Evolutionary conservation across 73 alveolate genomes (phyloP).

Genomic region (Paraurostyla sp.): DNA sequence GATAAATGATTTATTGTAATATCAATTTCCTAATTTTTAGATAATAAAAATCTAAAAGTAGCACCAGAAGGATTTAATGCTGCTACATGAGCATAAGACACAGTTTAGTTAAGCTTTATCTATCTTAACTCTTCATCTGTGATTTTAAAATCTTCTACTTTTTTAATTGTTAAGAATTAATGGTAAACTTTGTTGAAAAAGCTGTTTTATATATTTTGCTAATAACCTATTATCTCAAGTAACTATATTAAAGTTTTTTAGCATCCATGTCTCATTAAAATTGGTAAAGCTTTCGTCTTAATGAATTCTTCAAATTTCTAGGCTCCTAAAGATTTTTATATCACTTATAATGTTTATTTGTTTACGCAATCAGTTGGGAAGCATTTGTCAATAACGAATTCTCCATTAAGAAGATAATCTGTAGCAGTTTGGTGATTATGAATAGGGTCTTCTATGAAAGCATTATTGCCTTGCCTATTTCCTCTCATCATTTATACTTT

Average conservation of each 20-base stretch:
- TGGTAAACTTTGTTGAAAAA: conserved; percentile 24
- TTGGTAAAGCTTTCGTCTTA: conserved; percentile 65
- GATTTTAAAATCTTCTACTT: conserved; percentile 7
- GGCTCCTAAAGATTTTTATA: conserved; percentile 73
- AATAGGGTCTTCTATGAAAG: conserved; percentile 90
- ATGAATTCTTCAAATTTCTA: conserved; percentile 66
- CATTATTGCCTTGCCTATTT: conserved; percentile 98
- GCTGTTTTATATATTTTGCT: background rate
- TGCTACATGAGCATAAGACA: background rate
- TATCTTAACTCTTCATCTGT: background rate
- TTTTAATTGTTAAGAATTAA: background rate
- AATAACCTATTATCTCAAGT: conserved; percentile 45
- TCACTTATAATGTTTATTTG: conserved; percentile 69
- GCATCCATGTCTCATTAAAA: conserved; percentile 87
- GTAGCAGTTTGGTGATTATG: conserved; percentile 57
- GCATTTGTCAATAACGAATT: conserved; percentile 62
- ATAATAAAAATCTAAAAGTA: background rate
- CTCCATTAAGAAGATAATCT: conserved; percentile 66
- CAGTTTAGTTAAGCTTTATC: background rate
- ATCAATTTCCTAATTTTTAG: background rate
- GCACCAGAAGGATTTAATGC: conserved; percentile 53
- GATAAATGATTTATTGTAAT: background rate
- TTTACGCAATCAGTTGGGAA: conserved; percentile 25
- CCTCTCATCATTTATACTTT: conserved; percentile 96
- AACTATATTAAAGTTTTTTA: conserved; percentile 78